Evolutionary conservation across 1,284 basidiomycete species (phyloP), one percentile per base, ranked within the genome.

Genomic region (Naganishia sp.): DNA sequence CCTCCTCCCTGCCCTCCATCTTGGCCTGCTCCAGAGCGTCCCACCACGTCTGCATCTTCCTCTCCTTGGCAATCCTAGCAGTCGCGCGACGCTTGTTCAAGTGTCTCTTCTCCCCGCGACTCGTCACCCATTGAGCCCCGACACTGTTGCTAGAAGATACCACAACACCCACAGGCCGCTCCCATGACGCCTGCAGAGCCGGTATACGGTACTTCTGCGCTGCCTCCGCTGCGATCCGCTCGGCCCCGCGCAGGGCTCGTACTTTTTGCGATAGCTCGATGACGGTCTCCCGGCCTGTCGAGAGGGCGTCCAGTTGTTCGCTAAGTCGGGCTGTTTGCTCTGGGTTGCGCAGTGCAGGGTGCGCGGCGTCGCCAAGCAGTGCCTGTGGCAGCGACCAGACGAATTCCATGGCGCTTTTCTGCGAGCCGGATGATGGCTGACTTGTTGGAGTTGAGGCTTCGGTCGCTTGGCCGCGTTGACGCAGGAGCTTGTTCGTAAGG

Each of bases 41-140:
- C 65, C 69, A 78, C 68, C 46, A 77, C 64, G 21, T 74, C 76
- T 55, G 64, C 64, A 53, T 51, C 55, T 45, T 75, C 71, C 63
- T 71, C 88, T 70, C 86, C 87, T 65, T 87, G 82, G 47, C 74
- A 82, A 66, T 86, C 86, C 10, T 84, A 84, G 55, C 85, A 84
- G 23, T 82, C 79, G 43, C 79, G 82, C 31, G 74, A 76, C 43
- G 71, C 72, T 32, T 77, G 76, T 18, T 72, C 68, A 56, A 56
- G 52, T 54, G 60, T 50, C 39, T 63, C 46, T 54, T 67, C 47
- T 58, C 56, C 75, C 53, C n/a, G 56, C 58, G 32, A 18, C 41
- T 51, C n/a, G 60, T 66, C 55, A 66, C 43, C 70, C 67, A 55
- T 63, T 60, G 23, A 52, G 71, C 61, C 47, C 57, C 60, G 57